Evolutionary conservation across 2,329 filamentous ascomycete genomes (phyloP).

Genomic region (Colletotrichum sp.): DNA sequence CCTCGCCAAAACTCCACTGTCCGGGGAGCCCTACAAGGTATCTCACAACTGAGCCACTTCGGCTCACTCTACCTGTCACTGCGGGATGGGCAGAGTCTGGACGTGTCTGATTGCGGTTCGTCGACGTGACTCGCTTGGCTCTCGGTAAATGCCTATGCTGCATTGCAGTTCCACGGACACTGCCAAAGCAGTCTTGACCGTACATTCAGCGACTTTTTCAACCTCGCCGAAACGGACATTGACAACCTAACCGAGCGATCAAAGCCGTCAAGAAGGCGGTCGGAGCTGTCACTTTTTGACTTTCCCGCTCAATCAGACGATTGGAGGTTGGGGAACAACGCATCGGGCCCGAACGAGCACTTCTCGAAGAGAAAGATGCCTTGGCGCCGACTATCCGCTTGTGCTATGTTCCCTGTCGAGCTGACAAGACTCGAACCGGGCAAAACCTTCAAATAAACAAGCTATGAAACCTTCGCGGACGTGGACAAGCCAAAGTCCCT

Average conservation of each 20-base stretch:
- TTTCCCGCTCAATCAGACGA: background rate
- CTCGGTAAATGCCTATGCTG: background rate
- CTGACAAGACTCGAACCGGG: background rate
- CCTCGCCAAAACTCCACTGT: background rate
- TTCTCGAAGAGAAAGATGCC: background rate
- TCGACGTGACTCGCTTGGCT: background rate
- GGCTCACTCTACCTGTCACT: background rate
- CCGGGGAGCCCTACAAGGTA: background rate
- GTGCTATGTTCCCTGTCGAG: background rate
- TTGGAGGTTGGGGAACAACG: background rate
- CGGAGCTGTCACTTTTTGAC: background rate
- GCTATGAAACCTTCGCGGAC: background rate
- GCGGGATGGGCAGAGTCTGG: background rate
- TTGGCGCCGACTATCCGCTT: background rate
- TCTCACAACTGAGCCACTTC: background rate
- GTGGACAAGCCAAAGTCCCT: background rate
- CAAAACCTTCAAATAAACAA: background rate
- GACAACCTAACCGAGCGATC: background rate
- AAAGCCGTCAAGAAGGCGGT: background rate
- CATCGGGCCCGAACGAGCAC: background rate
- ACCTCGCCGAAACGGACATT: background rate
- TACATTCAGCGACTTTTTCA: background rate
- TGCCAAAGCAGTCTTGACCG: background rate
- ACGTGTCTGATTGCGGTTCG: background rate
- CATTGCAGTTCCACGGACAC: background rate